phyloP scores from a whole-genome alignment of 2,329 filamentous ascomycete genomes.

The Bertia moriformis region DNA sequence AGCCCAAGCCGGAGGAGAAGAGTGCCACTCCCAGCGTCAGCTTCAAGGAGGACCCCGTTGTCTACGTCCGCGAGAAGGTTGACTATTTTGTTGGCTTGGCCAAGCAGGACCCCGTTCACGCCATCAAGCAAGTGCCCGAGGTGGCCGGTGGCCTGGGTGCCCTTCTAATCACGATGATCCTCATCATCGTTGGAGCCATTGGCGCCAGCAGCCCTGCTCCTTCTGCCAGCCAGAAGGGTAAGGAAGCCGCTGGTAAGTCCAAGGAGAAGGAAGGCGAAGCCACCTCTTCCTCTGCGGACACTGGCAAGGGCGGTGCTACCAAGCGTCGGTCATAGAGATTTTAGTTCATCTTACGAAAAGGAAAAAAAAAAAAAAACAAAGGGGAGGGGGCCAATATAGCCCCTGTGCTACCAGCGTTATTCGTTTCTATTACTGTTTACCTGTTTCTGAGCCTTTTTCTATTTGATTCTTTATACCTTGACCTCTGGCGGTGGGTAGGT shows the following conservation, averaged over 20 bases:
- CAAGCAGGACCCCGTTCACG: constrained; percentile 68
- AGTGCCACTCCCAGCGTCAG: constrained; percentile 58
- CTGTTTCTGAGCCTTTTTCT: too few relatives aligned
- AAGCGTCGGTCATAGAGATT: too few relatives aligned
- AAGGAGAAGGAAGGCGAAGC: constrained; percentile 64
- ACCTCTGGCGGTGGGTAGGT: too few relatives aligned
- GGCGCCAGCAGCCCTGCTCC: constrained; percentile 50
- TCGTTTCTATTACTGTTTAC: too few relatives aligned
- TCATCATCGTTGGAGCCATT: constrained; percentile 37
- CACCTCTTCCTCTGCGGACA: constrained; percentile 57
- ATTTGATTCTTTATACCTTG: too few relatives aligned
- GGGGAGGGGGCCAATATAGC: too few relatives aligned
- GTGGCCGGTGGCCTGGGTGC: constrained; percentile 69
- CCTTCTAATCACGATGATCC: constrained; percentile 33
- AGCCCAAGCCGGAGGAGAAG: constrained; percentile 62
- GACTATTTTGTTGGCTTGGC: constrained; percentile 77
- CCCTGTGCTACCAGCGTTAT: too few relatives aligned
- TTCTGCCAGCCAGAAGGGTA: constrained; percentile 52
- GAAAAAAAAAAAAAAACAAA: constrained; percentile 39
- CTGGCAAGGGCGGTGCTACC: constrained; percentile 47
- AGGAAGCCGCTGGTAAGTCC: constrained; percentile 51
- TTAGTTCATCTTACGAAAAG: constrained; percentile 61
- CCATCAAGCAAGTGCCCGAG: constrained; percentile 80
- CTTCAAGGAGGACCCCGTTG: constrained; percentile 82
- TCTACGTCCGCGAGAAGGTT: constrained; percentile 81